Base-by-base conservation (phyloP, 169 alveolate genomes). In the Ichthyophthirius multifiliis region DNA sequence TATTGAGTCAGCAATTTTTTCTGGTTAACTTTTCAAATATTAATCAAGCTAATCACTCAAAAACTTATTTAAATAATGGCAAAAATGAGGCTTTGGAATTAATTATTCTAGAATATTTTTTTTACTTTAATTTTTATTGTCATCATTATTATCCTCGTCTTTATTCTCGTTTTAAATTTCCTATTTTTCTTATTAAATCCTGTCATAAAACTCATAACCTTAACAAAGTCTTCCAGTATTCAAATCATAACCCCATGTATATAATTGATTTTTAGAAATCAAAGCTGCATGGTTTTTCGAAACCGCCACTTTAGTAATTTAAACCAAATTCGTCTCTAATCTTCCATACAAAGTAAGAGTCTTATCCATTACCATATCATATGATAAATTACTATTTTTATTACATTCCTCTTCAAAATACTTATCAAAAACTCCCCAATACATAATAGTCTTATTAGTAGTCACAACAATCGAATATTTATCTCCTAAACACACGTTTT, bases 391-490 rank as follows among this genome's bases (percentile, higher is more conserved):
- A 1, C 41, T 65, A 13, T 73, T 46, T 73, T 81, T 71, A 18
- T 64, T 32, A 23, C 35, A 27, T 80, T n/a, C 9, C 39, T 55
- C 71, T 27, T 55, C 31, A 18, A 20, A 48, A 18, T 67, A 39
- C 0, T 15, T 43, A 20, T 81, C 86, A 41, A 81, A 81, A 27
- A 67, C 27, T 9, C 94, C 94, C 63, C 87, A 82, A 3, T 81
- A 67, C 45, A 46, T 63, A 0, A 74, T 65, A 7, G 32, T 27
- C 12, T 85, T 84, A 13, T 65, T 34, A 7, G 46, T 47, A 30
- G 83, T 75, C 3, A 90, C 44, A 0, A 83, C 89, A 41, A 90
- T 62, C 41, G 88, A 83, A 43, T 84, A 82, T 35, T 74, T 77
- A 43, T 86, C 91, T 2, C 85, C 83, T 27, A 55, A 75, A 41